phyloP scores from a whole-genome alignment of 2,329 filamentous ascomycete genomes.

The Aureobasidium sp. region DNA sequence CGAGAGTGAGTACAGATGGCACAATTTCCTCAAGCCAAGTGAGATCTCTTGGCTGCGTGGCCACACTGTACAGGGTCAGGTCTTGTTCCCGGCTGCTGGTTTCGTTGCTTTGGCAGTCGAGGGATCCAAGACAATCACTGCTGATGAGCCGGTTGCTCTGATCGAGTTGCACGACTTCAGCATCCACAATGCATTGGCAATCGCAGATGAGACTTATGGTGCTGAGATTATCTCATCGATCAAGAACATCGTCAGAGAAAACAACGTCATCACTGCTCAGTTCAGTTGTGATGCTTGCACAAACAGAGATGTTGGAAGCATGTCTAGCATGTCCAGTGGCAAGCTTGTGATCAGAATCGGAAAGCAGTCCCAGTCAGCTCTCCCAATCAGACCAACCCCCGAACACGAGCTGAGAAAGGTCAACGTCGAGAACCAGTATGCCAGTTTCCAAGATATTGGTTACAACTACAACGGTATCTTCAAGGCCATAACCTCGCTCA shows the following conservation, averaged over 20 bases:
- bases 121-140: conserved; percentile 12
- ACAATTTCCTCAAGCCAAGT: conserved; percentile 14
- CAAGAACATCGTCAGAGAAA: neutral
- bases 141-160: conserved; percentile 10
- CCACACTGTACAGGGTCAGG: conserved; percentile 17
- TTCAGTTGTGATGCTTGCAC: neutral
- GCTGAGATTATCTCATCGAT: conserved; percentile 17
- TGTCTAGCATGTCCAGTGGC: conserved; percentile 24
- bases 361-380: conserved; percentile 26
- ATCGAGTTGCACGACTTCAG: conserved; percentile 21
- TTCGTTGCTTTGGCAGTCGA: conserved; percentile 18
- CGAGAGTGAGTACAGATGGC: conserved; percentile 16
- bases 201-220: conserved; percentile 19
- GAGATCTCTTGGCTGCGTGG: conserved; percentile 19
- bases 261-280: neutral
- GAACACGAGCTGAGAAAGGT: neutral
- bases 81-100: conserved; percentile 19
- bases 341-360: conserved; percentile 8
- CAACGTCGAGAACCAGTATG: conserved; percentile 20
- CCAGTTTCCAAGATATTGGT: conserved; percentile 19
- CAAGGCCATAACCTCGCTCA: conserved; percentile 4
- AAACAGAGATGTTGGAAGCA: neutral
- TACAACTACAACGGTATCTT: conserved; percentile 22
- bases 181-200: conserved; percentile 20
- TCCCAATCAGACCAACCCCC: conserved; percentile 1